Conservation (phyloP, 768 basidiomycete species). For the Mycena capillaripes region DNA sequence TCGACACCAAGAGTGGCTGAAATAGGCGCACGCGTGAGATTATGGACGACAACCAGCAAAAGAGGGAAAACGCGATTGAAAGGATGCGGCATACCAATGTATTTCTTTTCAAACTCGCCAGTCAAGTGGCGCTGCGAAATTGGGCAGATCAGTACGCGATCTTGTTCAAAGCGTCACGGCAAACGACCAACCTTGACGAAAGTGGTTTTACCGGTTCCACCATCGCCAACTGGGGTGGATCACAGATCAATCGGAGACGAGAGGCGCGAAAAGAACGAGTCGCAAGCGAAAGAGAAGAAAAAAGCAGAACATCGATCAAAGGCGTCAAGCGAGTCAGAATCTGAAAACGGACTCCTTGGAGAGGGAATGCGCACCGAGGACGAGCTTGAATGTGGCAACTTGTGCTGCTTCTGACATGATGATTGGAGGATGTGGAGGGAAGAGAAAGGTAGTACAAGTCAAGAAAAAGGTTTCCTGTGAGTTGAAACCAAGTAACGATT, state of each 20-base stretch:
- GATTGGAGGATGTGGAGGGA: constrained; percentile 34
- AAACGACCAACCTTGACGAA: constrained; percentile 88
- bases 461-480: constrained; percentile 49
- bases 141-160: constrained; percentile 71
- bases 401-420: constrained; percentile 57
- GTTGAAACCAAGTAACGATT: background rate
- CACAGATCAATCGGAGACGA: constrained; percentile 38
- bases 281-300: constrained; percentile 34
- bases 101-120: constrained; percentile 99
- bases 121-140: constrained; percentile 91
- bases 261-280: constrained; percentile 33
- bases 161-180: constrained; percentile 41
- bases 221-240: constrained; percentile 83
- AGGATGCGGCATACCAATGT: constrained; percentile 81
- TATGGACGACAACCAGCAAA: constrained; percentile 33
- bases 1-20: constrained; percentile 99
- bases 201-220: constrained; percentile 98
- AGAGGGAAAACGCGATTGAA: constrained; percentile 28
- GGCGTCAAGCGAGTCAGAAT: constrained; percentile 46
- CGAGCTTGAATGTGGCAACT: constrained; percentile 98
- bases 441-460: constrained; percentile 45
- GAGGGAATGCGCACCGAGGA: constrained; percentile 80
- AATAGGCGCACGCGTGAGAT: constrained; percentile 36
- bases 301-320: constrained; percentile 67
- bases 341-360: constrained; percentile 39